Conservation (phyloP, 768 basidiomycete genomes). For the Amanita fuliginea region DNA sequence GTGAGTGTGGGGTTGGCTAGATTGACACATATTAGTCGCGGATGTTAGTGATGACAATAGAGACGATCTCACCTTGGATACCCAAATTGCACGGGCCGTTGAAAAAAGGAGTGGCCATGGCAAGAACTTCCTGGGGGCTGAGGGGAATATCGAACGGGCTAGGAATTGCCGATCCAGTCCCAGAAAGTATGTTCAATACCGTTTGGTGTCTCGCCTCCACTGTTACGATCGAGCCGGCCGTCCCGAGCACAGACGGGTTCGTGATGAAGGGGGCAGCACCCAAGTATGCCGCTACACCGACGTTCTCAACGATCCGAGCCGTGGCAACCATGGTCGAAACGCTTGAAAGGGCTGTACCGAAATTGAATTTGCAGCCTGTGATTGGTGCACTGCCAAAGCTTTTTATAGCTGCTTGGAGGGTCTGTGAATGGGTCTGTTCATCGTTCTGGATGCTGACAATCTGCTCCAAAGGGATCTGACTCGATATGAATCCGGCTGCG, state of each 20-base stretch:
- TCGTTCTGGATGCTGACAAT: slow-evolving; percentile 49
- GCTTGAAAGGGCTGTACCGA: slow-evolving; percentile 47
- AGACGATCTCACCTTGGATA: slow-evolving; percentile 31
- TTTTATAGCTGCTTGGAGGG: slow-evolving; percentile 42
- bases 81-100: slow-evolving; percentile 52
- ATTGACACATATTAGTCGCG: not conserved
- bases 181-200: slow-evolving; percentile 59
- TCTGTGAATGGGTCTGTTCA: slow-evolving; percentile 46
- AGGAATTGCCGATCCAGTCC: slow-evolving; percentile 47
- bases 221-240: slow-evolving; percentile 67
- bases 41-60: not conserved
- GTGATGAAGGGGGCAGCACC: slow-evolving; percentile 56
- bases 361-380: slow-evolving; percentile 56
- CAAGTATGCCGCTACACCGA: slow-evolving; percentile 70
- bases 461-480: slow-evolving; percentile 46
- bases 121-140: slow-evolving; percentile 58
- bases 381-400: slow-evolving; percentile 45
- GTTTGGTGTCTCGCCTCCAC: slow-evolving; percentile 81
- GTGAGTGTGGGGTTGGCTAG: slow-evolving; percentile 48
- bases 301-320: slow-evolving; percentile 66
- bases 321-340: slow-evolving; percentile 59
- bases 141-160: slow-evolving; percentile 65
- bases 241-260: slow-evolving; percentile 47
- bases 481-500: slow-evolving; percentile 50
- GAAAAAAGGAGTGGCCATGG: slow-evolving; percentile 59